phyloP scores from a whole-genome alignment of 805 yeast species.

The Priceomyces castillae region DNA sequence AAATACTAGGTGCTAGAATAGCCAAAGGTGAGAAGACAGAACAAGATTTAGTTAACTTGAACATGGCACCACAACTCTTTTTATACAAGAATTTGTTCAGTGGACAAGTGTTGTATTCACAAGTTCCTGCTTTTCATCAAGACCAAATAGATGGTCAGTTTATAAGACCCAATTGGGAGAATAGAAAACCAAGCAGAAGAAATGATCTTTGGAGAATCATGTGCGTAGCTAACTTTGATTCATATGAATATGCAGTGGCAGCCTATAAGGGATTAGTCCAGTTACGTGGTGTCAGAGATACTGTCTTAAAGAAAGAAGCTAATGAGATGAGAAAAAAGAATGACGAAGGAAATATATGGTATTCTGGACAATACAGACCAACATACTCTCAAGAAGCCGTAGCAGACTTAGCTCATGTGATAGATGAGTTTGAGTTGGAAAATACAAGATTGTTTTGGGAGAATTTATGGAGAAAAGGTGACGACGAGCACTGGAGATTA shows the following conservation, averaged over 20 bases:
- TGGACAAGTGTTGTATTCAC: constrained; percentile 89
- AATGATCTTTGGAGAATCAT: constrained; percentile 87
- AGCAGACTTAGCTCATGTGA: constrained; percentile 70
- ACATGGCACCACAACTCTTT: constrained; percentile 79
- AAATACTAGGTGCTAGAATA: constrained; percentile 40
- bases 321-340: constrained; percentile 67
- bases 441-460: constrained; percentile 74
- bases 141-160: constrained; percentile 69
- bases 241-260: constrained; percentile 61
- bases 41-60: constrained; percentile 40
- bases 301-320: constrained; percentile 56
- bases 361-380: constrained; percentile 83
- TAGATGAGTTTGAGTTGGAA: constrained; percentile 57
- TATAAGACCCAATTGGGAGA: constrained; percentile 85
- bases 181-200: constrained; percentile 74
- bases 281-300: constrained; percentile 72
- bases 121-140: constrained; percentile 63
- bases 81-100: constrained; percentile 81
- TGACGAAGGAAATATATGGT: constrained; percentile 80
- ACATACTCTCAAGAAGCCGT: constrained; percentile 88
- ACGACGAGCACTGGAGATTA: constrained; percentile 64
- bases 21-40: constrained; percentile 38
- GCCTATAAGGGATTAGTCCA: constrained; percentile 74
- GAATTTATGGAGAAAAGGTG: constrained; percentile 83
- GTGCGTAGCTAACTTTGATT: constrained; percentile 72